These are phyloP conservation scores for Gaultheria prostrata DNA, from an alignment of 148 eudicot genomes.

Conservation along the genomic window DNA sequence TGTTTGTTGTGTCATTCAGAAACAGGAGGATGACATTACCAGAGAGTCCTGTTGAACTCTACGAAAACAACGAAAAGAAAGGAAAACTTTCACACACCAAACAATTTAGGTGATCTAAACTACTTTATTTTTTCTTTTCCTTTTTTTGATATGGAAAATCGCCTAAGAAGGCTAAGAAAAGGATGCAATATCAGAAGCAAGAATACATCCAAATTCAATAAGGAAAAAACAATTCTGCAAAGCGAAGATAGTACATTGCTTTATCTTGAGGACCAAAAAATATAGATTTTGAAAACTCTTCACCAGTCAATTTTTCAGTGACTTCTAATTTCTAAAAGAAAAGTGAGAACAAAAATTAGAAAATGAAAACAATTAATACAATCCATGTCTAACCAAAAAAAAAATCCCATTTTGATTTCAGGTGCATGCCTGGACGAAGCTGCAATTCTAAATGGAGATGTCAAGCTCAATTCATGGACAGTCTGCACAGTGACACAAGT, in stretches of 20 bases:
- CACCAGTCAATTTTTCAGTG: background rate
- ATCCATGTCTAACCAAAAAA: background rate
- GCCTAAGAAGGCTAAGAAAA: too few relatives aligned
- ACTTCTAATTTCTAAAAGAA: too few relatives aligned
- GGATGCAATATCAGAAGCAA: too few relatives aligned
- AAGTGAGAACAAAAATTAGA: background rate
- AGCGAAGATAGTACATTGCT: too few relatives aligned
- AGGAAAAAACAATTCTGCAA: too few relatives aligned
- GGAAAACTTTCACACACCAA: conserved; percentile 30
- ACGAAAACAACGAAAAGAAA: conserved; percentile 39
- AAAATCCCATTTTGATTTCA: conserved; percentile 10
- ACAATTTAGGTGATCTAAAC: conserved; percentile 41
- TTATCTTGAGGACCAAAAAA: background rate
- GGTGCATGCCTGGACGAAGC: conserved; percentile 52
- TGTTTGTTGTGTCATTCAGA: conserved; percentile 39
- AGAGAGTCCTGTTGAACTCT: conserved; percentile 27
- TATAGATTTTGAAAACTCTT: too few relatives aligned
- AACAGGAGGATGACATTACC: conserved; percentile 39
- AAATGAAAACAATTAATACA: background rate
- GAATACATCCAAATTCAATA: too few relatives aligned
- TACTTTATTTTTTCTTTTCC: too few relatives aligned
- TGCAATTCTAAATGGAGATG: conserved; percentile 27
- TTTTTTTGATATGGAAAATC: too few relatives aligned
- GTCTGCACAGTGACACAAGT: conserved; percentile 55
- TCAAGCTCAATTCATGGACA: conserved; percentile 27